Evolutionary conservation across 2,329 filamentous ascomycete genomes (phyloP), one percentile per base, ranked within the genome.

Genomic region (Nigrograna mackinnonii): DNA sequence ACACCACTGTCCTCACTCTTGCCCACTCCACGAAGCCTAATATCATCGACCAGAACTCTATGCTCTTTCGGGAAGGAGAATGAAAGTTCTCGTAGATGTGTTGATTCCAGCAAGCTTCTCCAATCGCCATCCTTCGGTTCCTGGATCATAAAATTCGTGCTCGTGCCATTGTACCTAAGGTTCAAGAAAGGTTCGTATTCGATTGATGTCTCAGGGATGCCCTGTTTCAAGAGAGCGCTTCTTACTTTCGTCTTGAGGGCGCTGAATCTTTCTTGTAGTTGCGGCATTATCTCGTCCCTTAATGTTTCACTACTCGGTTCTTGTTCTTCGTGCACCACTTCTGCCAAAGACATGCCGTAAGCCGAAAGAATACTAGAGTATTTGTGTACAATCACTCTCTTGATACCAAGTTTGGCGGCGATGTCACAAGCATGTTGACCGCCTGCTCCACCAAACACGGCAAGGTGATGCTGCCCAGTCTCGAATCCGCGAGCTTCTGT

Each of bases 261-360:
- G 6, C 85, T 83, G 54, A 91, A 87, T 16, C 82, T 78, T 67
- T 90, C 86, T 44, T 89, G 85, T 1, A 91, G 33, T 9, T 36
- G 38, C n/a, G 48, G 31, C 18, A 52, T 19, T 3, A 49, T 51
- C 34, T 9, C 16, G 16, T 46, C 54, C n/a, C n/a, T n/a, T 3
- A 67, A 58, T 4, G 66, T 59, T 0, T 61, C 62, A 6, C 44
- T 46, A 21, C 41, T 52, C 4, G 71, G 73, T 14, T 66, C 64
- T 36, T 65, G 64, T 1, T 54, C 43, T 13, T 76, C 72, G 4
- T 70, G 66, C 2, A 76, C 73, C 0, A 77, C 66, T 19, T 76
- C 71, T 3, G 74, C 74, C 4, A 75, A 52, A 0, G 73, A 68
- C 55, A 76, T 74, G 0, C 73, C 73, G 20, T 76, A 77, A 0